These are phyloP conservation scores for Exserohilum turcica DNA, from an alignment of 2,329 filamentous ascomycete genomes.

Conservation along the genomic window DNA sequence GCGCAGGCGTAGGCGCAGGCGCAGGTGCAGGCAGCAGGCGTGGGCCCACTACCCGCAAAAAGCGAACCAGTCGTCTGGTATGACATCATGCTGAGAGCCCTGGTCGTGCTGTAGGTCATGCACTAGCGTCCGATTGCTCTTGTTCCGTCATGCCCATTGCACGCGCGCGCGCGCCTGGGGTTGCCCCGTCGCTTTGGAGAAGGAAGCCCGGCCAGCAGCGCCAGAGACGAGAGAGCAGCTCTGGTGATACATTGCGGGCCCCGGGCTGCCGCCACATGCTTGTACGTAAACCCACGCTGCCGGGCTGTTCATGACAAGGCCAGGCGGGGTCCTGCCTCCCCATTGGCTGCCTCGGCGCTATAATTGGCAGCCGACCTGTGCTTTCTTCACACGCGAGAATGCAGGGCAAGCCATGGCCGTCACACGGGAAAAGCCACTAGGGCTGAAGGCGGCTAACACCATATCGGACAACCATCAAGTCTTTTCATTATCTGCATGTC, in stretches of 20 bases:
- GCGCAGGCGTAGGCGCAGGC: no score
- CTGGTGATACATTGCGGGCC: not conserved
- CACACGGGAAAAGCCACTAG: conserved; percentile 12
- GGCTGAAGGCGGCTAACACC: conserved; percentile 7
- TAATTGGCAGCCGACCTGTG: conserved; percentile 12
- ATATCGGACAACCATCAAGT: conserved; percentile 9
- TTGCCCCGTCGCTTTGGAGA: not conserved
- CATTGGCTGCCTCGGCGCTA: conserved; percentile 8
- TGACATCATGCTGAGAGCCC: conserved; percentile 11
- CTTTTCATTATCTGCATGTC: conserved; percentile 11
- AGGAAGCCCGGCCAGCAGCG: no score
- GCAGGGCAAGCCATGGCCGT: conserved; percentile 12
- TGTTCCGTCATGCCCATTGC: not conserved
- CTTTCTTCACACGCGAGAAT: conserved; percentile 7
- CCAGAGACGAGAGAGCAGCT: not conserved
- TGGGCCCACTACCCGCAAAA: conserved; percentile 12
- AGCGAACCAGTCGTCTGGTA: conserved; percentile 11
- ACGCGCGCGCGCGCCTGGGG: not conserved
- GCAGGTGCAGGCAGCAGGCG: no score
- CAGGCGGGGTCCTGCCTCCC: not conserved
- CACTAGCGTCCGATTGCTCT: conserved; percentile 3
- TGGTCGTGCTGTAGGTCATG: conserved; percentile 4
- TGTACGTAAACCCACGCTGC: conserved; percentile 18
- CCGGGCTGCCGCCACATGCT: conserved; percentile 5
- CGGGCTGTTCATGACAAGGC: conserved; percentile 6